phyloP scores from a whole-genome alignment of 495 filamentous ascomycete genomes.

The Trichoderma parareesei region DNA sequence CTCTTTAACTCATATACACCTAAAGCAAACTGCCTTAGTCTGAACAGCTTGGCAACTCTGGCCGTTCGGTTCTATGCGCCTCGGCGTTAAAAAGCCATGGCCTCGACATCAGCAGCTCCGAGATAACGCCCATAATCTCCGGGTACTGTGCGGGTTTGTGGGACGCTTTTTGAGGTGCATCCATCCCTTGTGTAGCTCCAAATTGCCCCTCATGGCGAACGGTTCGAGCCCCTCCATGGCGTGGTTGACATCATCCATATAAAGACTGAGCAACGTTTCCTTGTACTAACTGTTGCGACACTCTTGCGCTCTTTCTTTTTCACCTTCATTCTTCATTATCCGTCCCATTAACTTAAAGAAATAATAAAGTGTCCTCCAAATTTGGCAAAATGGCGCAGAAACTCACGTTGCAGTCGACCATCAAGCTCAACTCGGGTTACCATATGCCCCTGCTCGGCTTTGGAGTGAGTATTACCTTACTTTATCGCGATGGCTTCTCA shows the following conservation, averaged over 20 bases:
- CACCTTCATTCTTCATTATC: neutral
- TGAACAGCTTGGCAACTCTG: too few relatives aligned
- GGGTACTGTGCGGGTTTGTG: neutral
- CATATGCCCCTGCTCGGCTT: constrained; percentile 64
- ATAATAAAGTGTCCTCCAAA: too few relatives aligned
- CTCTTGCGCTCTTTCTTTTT: neutral
- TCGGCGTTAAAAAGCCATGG: too few relatives aligned
- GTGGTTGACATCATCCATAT: neutral
- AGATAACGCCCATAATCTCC: neutral
- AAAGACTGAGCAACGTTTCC: neutral
- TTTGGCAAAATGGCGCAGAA: constrained; percentile 39
- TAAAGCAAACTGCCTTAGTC: too few relatives aligned
- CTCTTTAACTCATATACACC: too few relatives aligned
- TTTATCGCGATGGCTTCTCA: neutral
- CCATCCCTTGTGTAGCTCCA: neutral
- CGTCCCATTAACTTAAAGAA: neutral
- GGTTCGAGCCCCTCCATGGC: neutral
- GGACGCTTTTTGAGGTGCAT: neutral
- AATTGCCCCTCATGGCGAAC: neutral
- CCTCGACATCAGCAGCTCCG: too few relatives aligned
- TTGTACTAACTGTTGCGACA: neutral
- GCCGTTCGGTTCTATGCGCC: too few relatives aligned
- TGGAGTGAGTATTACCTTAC: constrained; percentile 42
- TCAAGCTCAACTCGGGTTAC: constrained; percentile 62
- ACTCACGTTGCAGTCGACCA: constrained; percentile 51